Evolutionary conservation across 2,329 filamentous ascomycete genomes (phyloP), one percentile per base, ranked within the genome.

Genomic region (Nemania sp.): DNA sequence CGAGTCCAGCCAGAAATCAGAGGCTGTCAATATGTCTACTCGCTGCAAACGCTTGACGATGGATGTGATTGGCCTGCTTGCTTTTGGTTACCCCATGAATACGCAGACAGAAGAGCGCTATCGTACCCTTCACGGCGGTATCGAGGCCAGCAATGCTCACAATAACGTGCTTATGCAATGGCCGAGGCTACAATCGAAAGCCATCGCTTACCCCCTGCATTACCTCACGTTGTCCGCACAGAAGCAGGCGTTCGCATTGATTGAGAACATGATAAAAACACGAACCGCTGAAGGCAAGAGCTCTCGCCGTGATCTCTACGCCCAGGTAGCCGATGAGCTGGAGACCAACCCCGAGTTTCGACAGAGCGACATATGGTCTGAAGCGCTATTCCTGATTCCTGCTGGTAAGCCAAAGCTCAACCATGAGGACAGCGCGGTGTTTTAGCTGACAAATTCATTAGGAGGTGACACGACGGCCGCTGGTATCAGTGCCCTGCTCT

Each of bases 31-130:
- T 28, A 59, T 64, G 54, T 48, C 56, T 9, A 44, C 36, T 11
- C 40, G 48, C 12, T 47, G 44, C 30, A 54, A 57, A 26, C 48
- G 51, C 8, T 41, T 63, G 17, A 49, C 50, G 6, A 53, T 59
- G 48, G 62, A 64, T 28, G 49, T 64, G 17, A 51, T 61, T 19
- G 59, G 54, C 12, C 36, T 53, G 3, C 55, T 64, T 6, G 61
- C 59, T 22, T 63, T 64, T 33, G 62, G 62, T 6, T 61, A 56
- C 22, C 19, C 50, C 24, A 44, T 64, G 34, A 55, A 56, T 4
- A 54, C 50, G 3, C 61, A 63, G 23, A 57, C 61, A 2, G 54
- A 59, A 14, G 48, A 48, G 14, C 43, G 20, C 3, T 56, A 61
- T n/a, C 60, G 60, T 23, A 44, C 39, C 17, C 41, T 62, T 6